phyloP scores from a whole-genome alignment of 148 eudicot genomes.

The Rhododendron henanense region DNA sequence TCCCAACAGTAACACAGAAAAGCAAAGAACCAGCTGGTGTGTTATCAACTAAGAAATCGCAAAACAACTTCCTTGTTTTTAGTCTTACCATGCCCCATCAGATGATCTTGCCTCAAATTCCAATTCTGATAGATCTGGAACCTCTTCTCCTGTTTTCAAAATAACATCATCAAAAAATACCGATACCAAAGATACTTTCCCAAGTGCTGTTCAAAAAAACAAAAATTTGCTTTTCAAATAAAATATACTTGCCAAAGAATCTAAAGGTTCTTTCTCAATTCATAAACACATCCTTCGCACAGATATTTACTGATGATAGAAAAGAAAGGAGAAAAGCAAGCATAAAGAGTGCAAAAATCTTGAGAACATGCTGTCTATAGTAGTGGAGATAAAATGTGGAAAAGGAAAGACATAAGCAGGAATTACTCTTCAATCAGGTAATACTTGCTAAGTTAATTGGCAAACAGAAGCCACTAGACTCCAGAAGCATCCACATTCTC shows the following conservation, averaged over 20 bases:
- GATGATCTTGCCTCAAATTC: constrained; percentile 86
- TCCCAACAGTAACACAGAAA: neutral
- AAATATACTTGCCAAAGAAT: neutral
- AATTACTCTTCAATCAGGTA: neutral
- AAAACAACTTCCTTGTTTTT: constrained; percentile 1
- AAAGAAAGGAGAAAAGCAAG: neutral
- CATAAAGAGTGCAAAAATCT: neutral
- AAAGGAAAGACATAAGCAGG: neutral
- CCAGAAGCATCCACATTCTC: neutral
- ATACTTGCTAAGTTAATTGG: neutral
- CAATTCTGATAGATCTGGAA: constrained; percentile 45
- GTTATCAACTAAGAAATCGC: neutral
- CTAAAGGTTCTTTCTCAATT: neutral
- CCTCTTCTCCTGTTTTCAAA: constrained; percentile 41
- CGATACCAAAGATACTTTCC: neutral
- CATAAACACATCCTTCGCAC: neutral
- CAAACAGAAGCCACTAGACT: neutral
- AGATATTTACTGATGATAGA: neutral
- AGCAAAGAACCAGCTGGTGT: neutral
- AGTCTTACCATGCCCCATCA: constrained; percentile 78
- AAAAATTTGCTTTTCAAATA: neutral
- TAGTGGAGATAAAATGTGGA: neutral
- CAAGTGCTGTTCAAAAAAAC: neutral
- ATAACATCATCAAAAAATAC: constrained; percentile 6
- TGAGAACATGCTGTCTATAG: neutral